Evolutionary conservation across 2,329 filamentous ascomycete genomes (phyloP), one percentile per base, ranked within the genome.

Genomic region (Colletotrichum aenigma): DNA sequence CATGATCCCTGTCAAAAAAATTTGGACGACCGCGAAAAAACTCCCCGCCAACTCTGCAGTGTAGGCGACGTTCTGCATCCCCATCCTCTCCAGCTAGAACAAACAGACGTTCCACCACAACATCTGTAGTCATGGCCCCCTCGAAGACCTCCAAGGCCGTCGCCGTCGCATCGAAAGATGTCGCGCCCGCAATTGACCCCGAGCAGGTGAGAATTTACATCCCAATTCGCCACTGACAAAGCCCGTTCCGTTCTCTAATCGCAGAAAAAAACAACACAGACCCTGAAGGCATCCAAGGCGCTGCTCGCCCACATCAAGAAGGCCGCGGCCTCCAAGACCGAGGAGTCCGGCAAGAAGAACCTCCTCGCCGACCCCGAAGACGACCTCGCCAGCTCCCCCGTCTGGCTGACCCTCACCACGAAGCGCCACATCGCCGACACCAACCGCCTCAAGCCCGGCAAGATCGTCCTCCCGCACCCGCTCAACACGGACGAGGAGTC

Each of bases 361-460:
- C 86, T 93, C 13, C 86, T 93, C 72, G 87, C 83, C 61, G 84
- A 85, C 71, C 85, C 83, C 66, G 85, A 85, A 55, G 88, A 88
- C 55, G 86, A 84, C 24, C 76, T 84, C 56, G 84, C 84, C 67
- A 88, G 91, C 76, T 87, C 86, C 6, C 91, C 91, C 64, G 85
- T 93, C 81, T 93, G 90, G 89, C 86, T 93, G 60, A 91, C 87
- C 43, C 83, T 93, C 78, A 92, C 91, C 67, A 93, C 91, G 77
- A 93, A 93, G 87, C 89, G 89, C 79, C 91, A 93, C 85, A 91
- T 93, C 70, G 83, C 86, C 82, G 94, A 97, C 86, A 93, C 94
- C 85, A 92, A 92, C 83, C 91, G 92, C 71, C 89, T 98, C 79
- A 96, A 97, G 88, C 96, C 96, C 32, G 91, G 91, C 84, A 97